A percentile compares a stretch with the other conserved stretches of the same genome.
Evolutionary conservation across 2,329 filamentous ascomycete genomes (phyloP).

Genomic region (Aspergillus pseudonomiae): DNA sequence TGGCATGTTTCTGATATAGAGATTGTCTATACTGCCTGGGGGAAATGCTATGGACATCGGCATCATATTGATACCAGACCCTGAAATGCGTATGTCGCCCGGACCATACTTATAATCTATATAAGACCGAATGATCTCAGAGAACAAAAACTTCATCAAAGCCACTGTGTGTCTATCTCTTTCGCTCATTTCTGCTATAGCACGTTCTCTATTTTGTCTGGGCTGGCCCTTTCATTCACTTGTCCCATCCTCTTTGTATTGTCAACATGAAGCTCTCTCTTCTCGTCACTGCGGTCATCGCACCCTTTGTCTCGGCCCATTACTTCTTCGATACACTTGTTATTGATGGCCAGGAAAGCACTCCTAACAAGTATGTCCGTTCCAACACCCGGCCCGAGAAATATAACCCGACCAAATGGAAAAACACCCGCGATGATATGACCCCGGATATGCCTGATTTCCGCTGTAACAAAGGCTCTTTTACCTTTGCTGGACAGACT

Average conservation of each 20-base stretch:
- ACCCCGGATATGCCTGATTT: conserved; percentile 14
- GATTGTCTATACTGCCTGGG: not conserved
- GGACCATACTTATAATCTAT: not conserved
- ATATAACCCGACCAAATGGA: conserved; percentile 19
- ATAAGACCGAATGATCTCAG: not conserved
- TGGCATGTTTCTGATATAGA: conserved; percentile 2
- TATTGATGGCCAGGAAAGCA: conserved; percentile 14
- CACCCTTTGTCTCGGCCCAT: conserved; percentile 6
- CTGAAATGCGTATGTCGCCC: not conserved
- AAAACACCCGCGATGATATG: conserved; percentile 5
- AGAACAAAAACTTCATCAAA: not conserved
- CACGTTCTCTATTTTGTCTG: not conserved
- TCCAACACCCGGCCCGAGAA: conserved; percentile 13
- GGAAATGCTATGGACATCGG: not conserved
- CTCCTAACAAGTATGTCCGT: conserved; percentile 12
- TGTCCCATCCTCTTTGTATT: not conserved
- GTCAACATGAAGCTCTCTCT: not conserved
- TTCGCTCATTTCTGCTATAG: not conserved
- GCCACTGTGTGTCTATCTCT: not conserved
- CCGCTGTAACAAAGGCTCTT: conserved; percentile 14
- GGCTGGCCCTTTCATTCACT: not conserved
- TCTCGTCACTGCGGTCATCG: not conserved
- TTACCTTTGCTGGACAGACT: conserved; percentile 15
- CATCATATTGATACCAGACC: not conserved
- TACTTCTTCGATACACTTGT: conserved; percentile 19